Conservation (phyloP, 169 alveolate species). For the Eimeria acervulina region DNA sequence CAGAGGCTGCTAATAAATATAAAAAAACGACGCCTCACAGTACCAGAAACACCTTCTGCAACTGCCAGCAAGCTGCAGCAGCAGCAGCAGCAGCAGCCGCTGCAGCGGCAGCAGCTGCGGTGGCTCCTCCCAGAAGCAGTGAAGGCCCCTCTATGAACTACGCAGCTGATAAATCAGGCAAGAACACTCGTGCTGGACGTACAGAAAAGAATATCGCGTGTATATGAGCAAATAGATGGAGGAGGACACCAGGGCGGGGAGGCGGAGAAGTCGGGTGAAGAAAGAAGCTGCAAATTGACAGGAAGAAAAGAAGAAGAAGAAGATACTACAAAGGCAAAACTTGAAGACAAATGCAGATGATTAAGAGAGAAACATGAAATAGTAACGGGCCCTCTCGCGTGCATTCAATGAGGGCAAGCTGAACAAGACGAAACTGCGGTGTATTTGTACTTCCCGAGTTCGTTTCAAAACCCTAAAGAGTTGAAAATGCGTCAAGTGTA, state of each 20-base stretch:
- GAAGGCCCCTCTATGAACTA: neutral
- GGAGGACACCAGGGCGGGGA: neutral
- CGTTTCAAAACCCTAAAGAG: neutral
- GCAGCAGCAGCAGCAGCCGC: slow-evolving; percentile 28
- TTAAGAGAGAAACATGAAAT: neutral
- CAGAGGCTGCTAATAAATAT: neutral
- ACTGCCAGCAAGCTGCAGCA: neutral
- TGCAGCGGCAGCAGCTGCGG: slow-evolving; percentile 20
- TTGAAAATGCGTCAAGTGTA: neutral
- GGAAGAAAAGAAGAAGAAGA: neutral
- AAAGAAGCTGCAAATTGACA: neutral
- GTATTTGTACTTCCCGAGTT: neutral
- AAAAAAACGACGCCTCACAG: neutral
- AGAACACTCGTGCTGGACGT: neutral
- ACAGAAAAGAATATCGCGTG: neutral
- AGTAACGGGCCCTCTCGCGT: neutral
- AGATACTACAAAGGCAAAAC: neutral
- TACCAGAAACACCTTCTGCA: neutral
- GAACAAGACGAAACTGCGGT: neutral
- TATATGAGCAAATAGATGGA: neutral
- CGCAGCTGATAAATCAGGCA: neutral
- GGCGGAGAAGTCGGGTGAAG: neutral
- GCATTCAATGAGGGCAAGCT: neutral
- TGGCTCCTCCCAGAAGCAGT: neutral
- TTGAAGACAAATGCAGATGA: neutral